phyloP scores from a whole-genome alignment of 2,329 filamentous ascomycete species.

The Phialemoniopsis sp. region DNA sequence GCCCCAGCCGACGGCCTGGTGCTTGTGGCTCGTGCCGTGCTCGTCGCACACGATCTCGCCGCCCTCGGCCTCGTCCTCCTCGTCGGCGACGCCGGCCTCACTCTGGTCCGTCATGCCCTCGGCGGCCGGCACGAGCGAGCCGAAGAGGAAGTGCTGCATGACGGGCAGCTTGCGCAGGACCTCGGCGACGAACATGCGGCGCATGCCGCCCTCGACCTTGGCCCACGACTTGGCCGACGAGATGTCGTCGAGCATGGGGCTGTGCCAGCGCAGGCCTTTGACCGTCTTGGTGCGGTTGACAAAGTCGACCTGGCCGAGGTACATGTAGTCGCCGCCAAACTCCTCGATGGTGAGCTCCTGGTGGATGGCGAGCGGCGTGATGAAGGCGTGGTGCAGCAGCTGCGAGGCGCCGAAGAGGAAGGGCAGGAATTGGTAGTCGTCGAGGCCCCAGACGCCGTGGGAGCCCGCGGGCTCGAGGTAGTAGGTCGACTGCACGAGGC shows the following conservation, averaged over 20 bases:
- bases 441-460: constrained; percentile 95
- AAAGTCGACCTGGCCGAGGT: constrained; percentile 88
- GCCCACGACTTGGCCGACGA: constrained; percentile 82
- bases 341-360: constrained; percentile 85
- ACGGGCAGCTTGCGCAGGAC: constrained; percentile 91
- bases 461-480: constrained; percentile 96
- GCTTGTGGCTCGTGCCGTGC: constrained; percentile 65
- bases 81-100: constrained; percentile 45
- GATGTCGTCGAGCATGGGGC: constrained; percentile 97
- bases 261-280: constrained; percentile 91
- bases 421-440: constrained; percentile 95
- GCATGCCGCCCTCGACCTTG: constrained; percentile 94
- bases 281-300: constrained; percentile 97
- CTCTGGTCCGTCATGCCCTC: constrained; percentile 72
- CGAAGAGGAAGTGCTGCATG: constrained; percentile 98
- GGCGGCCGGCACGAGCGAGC: constrained; percentile 73
- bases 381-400: constrained; percentile 76
- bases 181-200: constrained; percentile 92
- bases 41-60: constrained; percentile 59
- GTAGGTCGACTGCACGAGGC: constrained; percentile 82
- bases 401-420: constrained; percentile 95
- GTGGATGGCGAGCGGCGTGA: constrained; percentile 78
- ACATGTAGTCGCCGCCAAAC: constrained; percentile 77
- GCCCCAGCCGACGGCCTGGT: constrained; percentile 75
- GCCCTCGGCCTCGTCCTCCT: constrained; percentile 44